These are phyloP conservation scores for Talaromyces stipitatus DNA, from an alignment of 495 filamentous ascomycete genomes.

Conservation along the genomic window DNA sequence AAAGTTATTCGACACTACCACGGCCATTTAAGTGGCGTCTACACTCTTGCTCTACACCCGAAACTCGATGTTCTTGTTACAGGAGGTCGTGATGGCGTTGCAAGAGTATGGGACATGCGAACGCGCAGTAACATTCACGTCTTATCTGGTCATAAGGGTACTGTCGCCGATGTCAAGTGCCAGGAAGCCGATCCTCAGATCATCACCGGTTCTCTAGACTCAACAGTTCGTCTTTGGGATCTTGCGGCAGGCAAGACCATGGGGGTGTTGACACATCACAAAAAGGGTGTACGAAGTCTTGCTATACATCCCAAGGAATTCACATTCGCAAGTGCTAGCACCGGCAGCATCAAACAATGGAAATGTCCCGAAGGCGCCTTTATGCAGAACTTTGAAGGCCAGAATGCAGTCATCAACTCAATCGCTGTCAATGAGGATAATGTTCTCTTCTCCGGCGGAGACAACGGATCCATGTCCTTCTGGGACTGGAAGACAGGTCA, in stretches of 20 bases:
- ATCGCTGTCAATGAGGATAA: constrained; percentile 91
- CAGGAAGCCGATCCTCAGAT: constrained; percentile 97
- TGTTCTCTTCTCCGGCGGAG: constrained; percentile 88
- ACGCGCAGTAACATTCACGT: constrained; percentile 94
- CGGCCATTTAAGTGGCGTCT: constrained; percentile 93
- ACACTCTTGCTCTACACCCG: constrained; percentile 84
- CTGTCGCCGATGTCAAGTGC: constrained; percentile 80
- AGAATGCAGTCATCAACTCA: constrained; percentile 93
- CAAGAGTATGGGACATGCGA: constrained; percentile 97
- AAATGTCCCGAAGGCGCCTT: constrained; percentile 97
- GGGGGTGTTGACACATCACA: constrained; percentile 95
- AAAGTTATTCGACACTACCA: constrained; percentile 99
- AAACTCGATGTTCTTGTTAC: constrained; percentile 93
- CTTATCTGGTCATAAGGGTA: constrained; percentile 79
- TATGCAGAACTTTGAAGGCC: constrained; percentile 99
- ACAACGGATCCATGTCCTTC: constrained; percentile 94
- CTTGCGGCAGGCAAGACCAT: constrained; percentile 93
- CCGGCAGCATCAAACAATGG: constrained; percentile 97
- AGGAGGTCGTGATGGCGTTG: constrained; percentile 89
- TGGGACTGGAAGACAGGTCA: constrained; percentile 99
- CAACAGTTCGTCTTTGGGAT: constrained; percentile 92
- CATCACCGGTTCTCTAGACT: constrained; percentile 83
- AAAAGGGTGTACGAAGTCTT: constrained; percentile 88
- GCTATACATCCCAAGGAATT: constrained; percentile 87
- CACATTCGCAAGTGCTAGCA: constrained; percentile 89